Conservation (phyloP, 2,329 filamentous ascomycete genomes). For the Torrubiellomyces zombiae region DNA sequence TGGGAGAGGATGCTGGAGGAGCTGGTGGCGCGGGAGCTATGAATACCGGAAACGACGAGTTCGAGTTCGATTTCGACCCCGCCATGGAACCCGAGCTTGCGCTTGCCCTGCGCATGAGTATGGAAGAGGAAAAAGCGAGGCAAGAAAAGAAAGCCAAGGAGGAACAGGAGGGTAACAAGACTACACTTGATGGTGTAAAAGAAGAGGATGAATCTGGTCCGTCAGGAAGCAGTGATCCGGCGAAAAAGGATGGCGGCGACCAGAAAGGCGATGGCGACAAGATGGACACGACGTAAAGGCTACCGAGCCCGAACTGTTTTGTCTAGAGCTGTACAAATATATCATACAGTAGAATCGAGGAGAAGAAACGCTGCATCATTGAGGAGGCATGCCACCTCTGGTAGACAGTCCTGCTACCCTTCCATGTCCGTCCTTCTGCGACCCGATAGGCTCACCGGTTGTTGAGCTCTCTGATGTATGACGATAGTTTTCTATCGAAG, state of each 20-base stretch:
- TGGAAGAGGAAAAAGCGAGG: slow-evolving; percentile 93
- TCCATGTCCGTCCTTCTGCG: no score
- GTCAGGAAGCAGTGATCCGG: slow-evolving; percentile 26
- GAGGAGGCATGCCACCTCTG: no score
- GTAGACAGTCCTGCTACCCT: neutral
- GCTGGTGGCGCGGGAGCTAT: slow-evolving; percentile 38
- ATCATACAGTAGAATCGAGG: slow-evolving; percentile 18
- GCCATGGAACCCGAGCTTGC: slow-evolving; percentile 86
- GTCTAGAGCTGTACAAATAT: slow-evolving; percentile 18
- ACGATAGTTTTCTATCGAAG: slow-evolving; percentile 74
- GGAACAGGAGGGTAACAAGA: slow-evolving; percentile 57
- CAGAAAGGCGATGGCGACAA: slow-evolving; percentile 47
- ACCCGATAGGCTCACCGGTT: no score
- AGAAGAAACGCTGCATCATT: no score
- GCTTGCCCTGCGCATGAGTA: slow-evolving; percentile 86
- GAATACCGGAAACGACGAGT: slow-evolving; percentile 47
- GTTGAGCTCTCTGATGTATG: slow-evolving; percentile 61
- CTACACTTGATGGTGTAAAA: slow-evolving; percentile 64
- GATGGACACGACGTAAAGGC: slow-evolving; percentile 67
- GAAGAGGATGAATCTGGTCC: slow-evolving; percentile 54
- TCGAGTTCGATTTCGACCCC: slow-evolving; percentile 71
- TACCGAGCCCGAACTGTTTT: slow-evolving; percentile 5
- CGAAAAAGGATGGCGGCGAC: slow-evolving; percentile 23
- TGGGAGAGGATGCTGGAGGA: slow-evolving; percentile 54
- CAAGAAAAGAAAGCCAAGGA: slow-evolving; percentile 73